Evolutionary conservation across 1,284 basidiomycete species (phyloP), one percentile per base, ranked within the genome.

Genomic region (Puccinia sorghi): DNA sequence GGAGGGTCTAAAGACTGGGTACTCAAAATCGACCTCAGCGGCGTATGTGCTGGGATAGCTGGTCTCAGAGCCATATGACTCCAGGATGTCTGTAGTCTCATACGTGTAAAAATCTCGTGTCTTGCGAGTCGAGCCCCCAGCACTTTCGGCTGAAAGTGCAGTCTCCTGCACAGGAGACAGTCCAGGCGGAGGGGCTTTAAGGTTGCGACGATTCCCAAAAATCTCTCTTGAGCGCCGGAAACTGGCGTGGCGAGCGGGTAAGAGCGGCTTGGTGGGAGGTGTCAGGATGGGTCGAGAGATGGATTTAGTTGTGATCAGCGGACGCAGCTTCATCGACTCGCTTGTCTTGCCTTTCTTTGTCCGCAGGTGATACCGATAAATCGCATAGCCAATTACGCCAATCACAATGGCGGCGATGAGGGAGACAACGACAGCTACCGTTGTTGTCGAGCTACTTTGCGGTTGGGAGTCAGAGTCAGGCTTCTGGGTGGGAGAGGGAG

Each of bases 11-110:
- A 72, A 56, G n/a, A 72, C 41, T 25, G 70, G 70, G 37, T 32
- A 56, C 13, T 57, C 56, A 57, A 43, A 56, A 9, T 72, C 70
- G 22, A 50, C 39, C 9, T 57, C 39, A 11, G 52, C 20, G n/a
- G 54, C 52, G 43, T 72, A 59, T n/a, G 56, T 72, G 32, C 54
- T 72, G 11, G 70, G 56, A 32, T 72, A 72, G 37, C 70, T 72
- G 2, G 22, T 12, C 17, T 56, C 54, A 52, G 70, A 59, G 37
- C 70, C 56, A 46, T 72, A 72, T 11, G 70, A 72, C 9, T 72
- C 70, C 11, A 72, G 20, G 39, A 59, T 72, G n/a, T 72, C 70
- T n/a, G 70, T 54, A 22, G 67, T 43, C 3, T 59, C 70, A 72
- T 57, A 59, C 2, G 37, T 72, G 50, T 72, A 72, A 17, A 72